Conservation (phyloP, 345 rosid genomes). For the Eucalyptus paniculata region DNA sequence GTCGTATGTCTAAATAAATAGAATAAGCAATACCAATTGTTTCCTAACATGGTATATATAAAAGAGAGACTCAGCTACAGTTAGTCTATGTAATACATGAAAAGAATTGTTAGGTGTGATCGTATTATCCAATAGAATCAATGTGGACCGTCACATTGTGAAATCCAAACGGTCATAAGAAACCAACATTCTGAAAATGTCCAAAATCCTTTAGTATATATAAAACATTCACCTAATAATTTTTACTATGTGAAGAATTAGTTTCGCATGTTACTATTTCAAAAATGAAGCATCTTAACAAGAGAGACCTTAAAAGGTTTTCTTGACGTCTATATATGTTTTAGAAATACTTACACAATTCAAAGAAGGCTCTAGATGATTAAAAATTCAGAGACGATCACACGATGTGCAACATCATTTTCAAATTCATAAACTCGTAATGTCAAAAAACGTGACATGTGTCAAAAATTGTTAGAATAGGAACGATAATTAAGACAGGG, state of each 20-base stretch:
- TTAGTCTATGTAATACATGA: background rate
- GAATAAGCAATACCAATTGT: background rate
- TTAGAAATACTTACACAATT: no score
- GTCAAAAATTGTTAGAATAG: no score
- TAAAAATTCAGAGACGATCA: no score
- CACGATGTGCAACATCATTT: no score
- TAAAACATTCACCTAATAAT: background rate
- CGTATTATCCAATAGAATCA: background rate
- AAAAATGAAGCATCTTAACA: no score
- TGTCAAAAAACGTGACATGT: no score
- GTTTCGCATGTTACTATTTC: no score
- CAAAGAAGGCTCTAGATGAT: no score
- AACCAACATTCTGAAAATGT: background rate
- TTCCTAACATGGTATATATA: background rate
- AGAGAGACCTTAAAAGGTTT: no score
- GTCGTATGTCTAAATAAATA: background rate
- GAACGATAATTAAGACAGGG: no score
- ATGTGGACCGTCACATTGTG: background rate
- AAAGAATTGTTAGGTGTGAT: background rate
- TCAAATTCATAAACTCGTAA: no score
- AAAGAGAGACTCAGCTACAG: background rate
- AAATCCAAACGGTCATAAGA: background rate
- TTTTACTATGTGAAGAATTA: background rate
- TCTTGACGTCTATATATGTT: no score
- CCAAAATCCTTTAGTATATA: background rate